Percentiles rank a stretch among this genome's conserved stretches.
phyloP scores from a whole-genome alignment of 2,329 filamentous ascomycete genomes.

The Plectosphaerella sp. region DNA sequence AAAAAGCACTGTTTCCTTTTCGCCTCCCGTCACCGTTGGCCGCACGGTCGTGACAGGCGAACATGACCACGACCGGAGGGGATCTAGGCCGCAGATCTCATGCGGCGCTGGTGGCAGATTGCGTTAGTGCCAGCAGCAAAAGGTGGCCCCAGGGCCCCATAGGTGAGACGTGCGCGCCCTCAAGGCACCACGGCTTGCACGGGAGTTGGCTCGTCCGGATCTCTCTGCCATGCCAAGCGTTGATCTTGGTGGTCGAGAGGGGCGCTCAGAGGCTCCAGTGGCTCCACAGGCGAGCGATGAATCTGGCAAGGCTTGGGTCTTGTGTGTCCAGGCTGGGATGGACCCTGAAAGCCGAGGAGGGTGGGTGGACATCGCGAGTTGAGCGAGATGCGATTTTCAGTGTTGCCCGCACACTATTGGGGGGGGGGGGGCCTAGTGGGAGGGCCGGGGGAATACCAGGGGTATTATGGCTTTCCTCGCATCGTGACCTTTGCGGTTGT shows the following conservation, averaged over 20 bases:
- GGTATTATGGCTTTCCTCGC: background rate
- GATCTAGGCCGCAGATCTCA: slow-evolving; percentile 1
- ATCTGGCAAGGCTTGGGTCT: background rate
- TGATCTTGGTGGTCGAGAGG: background rate
- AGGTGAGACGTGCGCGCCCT: slow-evolving; percentile 1
- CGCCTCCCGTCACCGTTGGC: background rate
- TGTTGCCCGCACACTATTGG: background rate
- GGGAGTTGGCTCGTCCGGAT: background rate
- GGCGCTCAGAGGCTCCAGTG: background rate
- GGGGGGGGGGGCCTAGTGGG: background rate
- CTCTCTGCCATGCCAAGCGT: background rate
- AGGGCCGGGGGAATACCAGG: background rate
- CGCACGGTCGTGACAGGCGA: background rate
- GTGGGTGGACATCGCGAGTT: background rate
- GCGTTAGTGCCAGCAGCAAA: no score
- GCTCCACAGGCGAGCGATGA: background rate
- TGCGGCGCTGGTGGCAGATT: background rate
- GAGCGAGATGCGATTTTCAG: background rate
- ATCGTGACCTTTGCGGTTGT: background rate
- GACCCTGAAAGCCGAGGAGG: background rate
- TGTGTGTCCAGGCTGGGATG: background rate
- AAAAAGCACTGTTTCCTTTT: background rate
- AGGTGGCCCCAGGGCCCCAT: background rate
- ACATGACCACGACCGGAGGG: background rate
- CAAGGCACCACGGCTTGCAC: background rate